phyloP scores from a whole-genome alignment of 2,329 filamentous ascomycete genomes.

The Neonectria sp. region DNA sequence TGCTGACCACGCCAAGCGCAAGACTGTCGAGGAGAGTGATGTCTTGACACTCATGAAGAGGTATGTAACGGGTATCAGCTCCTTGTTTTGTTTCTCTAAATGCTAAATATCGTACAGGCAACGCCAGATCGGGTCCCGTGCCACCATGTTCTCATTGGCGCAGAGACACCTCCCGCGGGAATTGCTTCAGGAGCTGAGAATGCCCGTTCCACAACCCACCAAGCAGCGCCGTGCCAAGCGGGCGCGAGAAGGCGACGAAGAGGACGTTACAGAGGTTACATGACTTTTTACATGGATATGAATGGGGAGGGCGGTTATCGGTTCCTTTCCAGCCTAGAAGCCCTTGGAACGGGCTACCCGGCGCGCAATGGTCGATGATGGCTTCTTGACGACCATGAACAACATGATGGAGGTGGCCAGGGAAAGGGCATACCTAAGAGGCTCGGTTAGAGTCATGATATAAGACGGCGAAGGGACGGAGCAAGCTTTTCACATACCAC shows the following conservation, averaged over 20 bases:
- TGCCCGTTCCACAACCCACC: constrained; percentile 70
- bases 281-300: constrained; percentile 43
- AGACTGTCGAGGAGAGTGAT: constrained; percentile 89
- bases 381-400: constrained; percentile 94
- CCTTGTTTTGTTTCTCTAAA: constrained; percentile 38
- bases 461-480: constrained; percentile 8
- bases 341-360: constrained; percentile 66
- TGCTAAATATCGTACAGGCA: constrained; percentile 71
- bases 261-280: constrained; percentile 54
- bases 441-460: constrained; percentile 15
- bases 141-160: constrained; percentile 88
- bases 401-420: constrained; percentile 94
- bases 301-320: constrained; percentile 23
- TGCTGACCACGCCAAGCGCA: constrained; percentile 85
- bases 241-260: constrained; percentile 51
- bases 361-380: constrained; percentile 78
- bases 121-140: constrained; percentile 78
- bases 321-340: constrained; percentile 40
- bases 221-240: constrained; percentile 61
- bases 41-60: constrained; percentile 86
- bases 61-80: constrained; percentile 65
- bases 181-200: constrained; percentile 85
- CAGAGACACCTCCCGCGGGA: constrained; percentile 87
- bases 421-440: constrained; percentile 84
- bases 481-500: constrained; percentile 75